Percentiles rank a stretch among this genome's conserved stretches.
Evolutionary conservation across 73 alveolate species (phyloP).

Genomic region (Breviolum minutum): DNA sequence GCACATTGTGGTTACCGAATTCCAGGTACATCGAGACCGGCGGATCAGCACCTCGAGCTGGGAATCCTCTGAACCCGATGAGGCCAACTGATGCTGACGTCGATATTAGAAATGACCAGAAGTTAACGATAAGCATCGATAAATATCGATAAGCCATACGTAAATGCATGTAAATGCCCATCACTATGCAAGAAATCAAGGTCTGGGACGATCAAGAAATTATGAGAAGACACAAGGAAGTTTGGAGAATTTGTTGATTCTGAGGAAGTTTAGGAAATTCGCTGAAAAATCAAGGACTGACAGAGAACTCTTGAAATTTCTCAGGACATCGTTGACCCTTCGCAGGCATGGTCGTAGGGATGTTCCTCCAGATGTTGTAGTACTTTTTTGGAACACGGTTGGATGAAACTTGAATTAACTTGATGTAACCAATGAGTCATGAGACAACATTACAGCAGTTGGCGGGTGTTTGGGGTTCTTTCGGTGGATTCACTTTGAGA

Average conservation of each 20-base stretch:
- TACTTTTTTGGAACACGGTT: no score
- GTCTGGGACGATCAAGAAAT: not conserved
- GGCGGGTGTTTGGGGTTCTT: no score
- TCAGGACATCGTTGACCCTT: constrained; percentile 29
- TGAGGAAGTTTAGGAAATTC: not conserved
- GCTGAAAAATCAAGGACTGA: not conserved
- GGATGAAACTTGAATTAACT: no score
- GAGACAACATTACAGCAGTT: no score
- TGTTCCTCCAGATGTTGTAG: no score
- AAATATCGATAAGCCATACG: not conserved
- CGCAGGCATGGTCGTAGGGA: not conserved
- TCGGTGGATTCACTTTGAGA: no score
- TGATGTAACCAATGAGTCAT: no score
- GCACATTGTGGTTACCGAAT: not conserved
- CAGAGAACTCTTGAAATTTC: not conserved
- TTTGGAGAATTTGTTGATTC: not conserved
- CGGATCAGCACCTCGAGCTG: constrained; percentile 39
- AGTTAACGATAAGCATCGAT: no score
- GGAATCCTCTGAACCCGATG: constrained; percentile 27
- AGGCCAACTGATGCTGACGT: no score
- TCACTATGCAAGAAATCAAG: not conserved
- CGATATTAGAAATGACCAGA: no score
- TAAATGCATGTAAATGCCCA: not conserved
- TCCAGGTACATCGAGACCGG: constrained; percentile 32
- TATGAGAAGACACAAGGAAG: not conserved